phyloP scores from a whole-genome alignment of 768 basidiomycete genomes.

The Amanita subjunquillea region DNA sequence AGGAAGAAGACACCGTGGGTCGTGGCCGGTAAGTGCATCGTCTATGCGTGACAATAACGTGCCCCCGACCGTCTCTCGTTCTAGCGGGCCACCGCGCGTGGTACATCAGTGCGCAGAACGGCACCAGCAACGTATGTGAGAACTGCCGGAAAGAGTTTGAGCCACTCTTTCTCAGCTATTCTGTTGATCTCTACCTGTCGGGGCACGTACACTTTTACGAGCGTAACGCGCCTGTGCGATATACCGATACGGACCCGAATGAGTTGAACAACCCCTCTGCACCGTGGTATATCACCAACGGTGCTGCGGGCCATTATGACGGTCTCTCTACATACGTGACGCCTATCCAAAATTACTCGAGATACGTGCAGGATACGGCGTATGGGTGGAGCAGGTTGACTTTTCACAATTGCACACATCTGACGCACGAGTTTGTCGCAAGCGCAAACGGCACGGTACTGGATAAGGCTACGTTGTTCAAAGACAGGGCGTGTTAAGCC shows the following conservation, averaged over 20 bases:
- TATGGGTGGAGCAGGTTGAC: constrained; percentile 14
- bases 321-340: constrained; percentile 8
- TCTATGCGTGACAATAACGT: neutral
- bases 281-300: constrained; percentile 14
- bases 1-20: constrained; percentile 13
- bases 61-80: neutral
- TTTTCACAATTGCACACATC: constrained; percentile 13
- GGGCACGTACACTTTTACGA: constrained; percentile 11
- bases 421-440: constrained; percentile 14
- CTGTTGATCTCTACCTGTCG: constrained; percentile 10
- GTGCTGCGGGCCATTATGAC: constrained; percentile 14
- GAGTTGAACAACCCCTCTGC: constrained; percentile 11
- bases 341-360: constrained; percentile 3
- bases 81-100: constrained; percentile 11
- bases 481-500: constrained; percentile 6
- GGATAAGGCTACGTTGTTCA: constrained; percentile 12
- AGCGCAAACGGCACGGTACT: constrained; percentile 9
- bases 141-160: constrained; percentile 10
- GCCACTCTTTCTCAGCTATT: constrained; percentile 5
- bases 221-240: constrained; percentile 9
- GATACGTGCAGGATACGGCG: constrained; percentile 5
- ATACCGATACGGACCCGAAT: constrained; percentile 8
- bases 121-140: neutral
- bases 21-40: constrained; percentile 3
- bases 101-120: constrained; percentile 6